A percentile compares a stretch with the other conserved stretches of the same genome.
These are phyloP conservation scores for Wallacemonas rigidus DNA, from an alignment of 208 protist species.

Conservation along the genomic window DNA sequence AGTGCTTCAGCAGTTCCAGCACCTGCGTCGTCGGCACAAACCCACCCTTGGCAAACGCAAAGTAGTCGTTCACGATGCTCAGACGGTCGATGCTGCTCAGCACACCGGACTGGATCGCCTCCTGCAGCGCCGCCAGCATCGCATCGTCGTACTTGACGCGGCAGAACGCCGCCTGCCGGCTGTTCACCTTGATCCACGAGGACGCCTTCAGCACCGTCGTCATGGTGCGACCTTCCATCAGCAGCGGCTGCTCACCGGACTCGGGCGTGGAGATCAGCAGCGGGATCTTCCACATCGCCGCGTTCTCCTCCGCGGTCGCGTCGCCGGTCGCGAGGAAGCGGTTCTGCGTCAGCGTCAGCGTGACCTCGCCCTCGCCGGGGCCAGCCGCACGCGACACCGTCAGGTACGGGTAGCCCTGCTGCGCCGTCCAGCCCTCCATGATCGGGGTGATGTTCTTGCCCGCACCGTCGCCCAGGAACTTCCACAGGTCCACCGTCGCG, in stretches of 20 bases:
- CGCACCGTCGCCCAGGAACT: slow-evolving; percentile 61
- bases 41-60: slow-evolving; percentile 72
- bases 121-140: slow-evolving; percentile 41
- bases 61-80: slow-evolving; percentile 70
- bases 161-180: slow-evolving; percentile 70
- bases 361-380: slow-evolving; percentile 3
- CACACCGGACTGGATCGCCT: slow-evolving; percentile 37
- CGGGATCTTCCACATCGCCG: slow-evolving; percentile 75
- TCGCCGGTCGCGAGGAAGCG: slow-evolving; percentile 53
- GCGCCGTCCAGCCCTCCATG: slow-evolving; percentile 65
- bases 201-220: slow-evolving; percentile 16
- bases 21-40: slow-evolving; percentile 42
- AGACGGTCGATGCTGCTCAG: slow-evolving; percentile 67
- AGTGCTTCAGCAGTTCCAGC: slow-evolving; percentile 41
- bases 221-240: slow-evolving; percentile 22
- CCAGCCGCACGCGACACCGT: slow-evolving; percentile 18
- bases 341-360: slow-evolving; percentile 34
- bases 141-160: slow-evolving; percentile 64
- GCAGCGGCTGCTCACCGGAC: slow-evolving; percentile 16
- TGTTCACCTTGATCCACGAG: slow-evolving; percentile 73
- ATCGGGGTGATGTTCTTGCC: slow-evolving; percentile 58
- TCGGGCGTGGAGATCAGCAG: slow-evolving; percentile 19
- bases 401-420: slow-evolving; percentile 81
- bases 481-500: slow-evolving; percentile 86
- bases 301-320: slow-evolving; percentile 34